Base-by-base conservation (phyloP, 805 yeast genomes). In the Myxozyma sirexii region DNA sequence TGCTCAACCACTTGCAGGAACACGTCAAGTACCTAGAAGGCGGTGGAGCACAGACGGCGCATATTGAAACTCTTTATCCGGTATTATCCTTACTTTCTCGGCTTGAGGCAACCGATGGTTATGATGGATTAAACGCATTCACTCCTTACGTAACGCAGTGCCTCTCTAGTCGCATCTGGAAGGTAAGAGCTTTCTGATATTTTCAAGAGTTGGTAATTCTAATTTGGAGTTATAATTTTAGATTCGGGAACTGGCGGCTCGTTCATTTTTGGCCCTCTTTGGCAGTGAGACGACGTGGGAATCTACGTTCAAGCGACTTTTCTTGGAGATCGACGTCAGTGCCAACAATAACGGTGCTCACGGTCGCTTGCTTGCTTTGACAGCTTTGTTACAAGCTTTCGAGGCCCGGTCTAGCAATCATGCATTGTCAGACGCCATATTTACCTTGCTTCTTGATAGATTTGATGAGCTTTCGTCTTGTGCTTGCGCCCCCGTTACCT, bases 171-270 rank as follows among this genome's bases (percentile, higher is more conserved):
- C 73, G 72, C 44, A 76, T 79, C 56, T 93, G 97, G 97, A 90
- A 90, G 67, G 80, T 59, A 38, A 5, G 48, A 24, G 1, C 13
- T 15, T n/a, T 12, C 6, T 38, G 7, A n/a, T 15, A 2, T 15
- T 38, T 15, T n/a, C 42, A 15, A 19, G 10, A 4, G 29, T 8
- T 35, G 19, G 8, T 33, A 17, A n/a, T 41, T 29, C 15, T 51
- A 23, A 26, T 21, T n/a, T n/a, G n/a, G n/a, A 5, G n/a, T 29
- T n/a, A 10, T 29, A 4, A 2, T 33, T n/a, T 19, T 55, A 59
- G 59, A 57, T 94, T 7, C 80, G 99, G 63, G 97, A 92, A 69
- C 82, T 89, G 82, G 88, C 96, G 0, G 89, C 97, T 0, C 79
- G 85, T 68, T 82, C 90, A 3, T 68, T 89, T 1, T 82, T 86